Evolutionary conservation across 1,284 basidiomycete species (phyloP), one percentile per base, ranked within the genome.

Genomic region (Inonotus hispidus): DNA sequence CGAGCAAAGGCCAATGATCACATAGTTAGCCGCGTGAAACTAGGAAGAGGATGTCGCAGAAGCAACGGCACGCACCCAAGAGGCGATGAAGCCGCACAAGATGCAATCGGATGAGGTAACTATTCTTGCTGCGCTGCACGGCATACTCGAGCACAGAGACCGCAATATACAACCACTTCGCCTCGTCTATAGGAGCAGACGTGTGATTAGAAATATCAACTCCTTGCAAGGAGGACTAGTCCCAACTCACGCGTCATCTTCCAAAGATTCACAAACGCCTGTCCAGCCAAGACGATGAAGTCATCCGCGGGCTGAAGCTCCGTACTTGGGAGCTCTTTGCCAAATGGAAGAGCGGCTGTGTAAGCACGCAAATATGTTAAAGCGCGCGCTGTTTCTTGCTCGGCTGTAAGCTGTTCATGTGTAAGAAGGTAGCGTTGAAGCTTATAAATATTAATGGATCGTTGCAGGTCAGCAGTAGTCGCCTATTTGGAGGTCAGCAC

Each of bases 231-330:
- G 46, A 38, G 46, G 21, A 59, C 45, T n/a, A 59, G 19, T 27
- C 14, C 32, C 14, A 10, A 19, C 63, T 53, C 50, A 66, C 65
- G 53, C 14, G 52, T 55, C 10, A 83, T 68, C 49, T 75, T 75
- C 84, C 87, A 93, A 19, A 85, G 74, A 63, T 78, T 82, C 53
- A 93, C 79, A 58, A 86, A 79, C 1, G 82, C 80, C 67, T 88
- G 88, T 0, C 80, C 87, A 4, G 87, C 83, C 13, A 96, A 76
- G 27, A 95, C 77, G 8, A 81, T 87, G 32, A 95, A 79, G 67
- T 95, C 94, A 68, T 96, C 94, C 1, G 85, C 90, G 16, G 89
- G 91, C 68, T 96, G 94, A 50, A 94, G 78, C 67, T 96, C 93
- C 0, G 90, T 91, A 3, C 79, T 72, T 1, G 87, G 82, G 21